phyloP scores from a whole-genome alignment of 331 rosid genomes.

The Dryas integrifolia region DNA sequence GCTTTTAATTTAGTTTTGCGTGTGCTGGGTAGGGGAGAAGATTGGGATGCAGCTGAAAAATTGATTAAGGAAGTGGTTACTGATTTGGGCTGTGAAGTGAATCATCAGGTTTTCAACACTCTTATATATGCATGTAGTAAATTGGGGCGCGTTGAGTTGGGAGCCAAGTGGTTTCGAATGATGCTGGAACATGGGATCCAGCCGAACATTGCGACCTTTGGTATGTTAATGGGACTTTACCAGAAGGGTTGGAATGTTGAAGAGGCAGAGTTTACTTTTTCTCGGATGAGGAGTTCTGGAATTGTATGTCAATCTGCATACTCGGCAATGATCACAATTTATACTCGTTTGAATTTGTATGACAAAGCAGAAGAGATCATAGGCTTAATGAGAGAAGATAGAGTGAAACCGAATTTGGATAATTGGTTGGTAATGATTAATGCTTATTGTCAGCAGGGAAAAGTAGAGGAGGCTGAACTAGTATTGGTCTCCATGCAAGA shows the following conservation, averaged over 20 bases:
- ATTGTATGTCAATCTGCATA: constrained; percentile 66
- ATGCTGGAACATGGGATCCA: constrained; percentile 53
- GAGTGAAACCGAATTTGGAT: constrained; percentile 49
- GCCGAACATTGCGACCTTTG: constrained; percentile 72
- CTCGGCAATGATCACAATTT: constrained; percentile 75
- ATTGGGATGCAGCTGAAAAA: constrained; percentile 66
- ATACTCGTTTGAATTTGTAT: constrained; percentile 54
- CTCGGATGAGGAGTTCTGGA: constrained; percentile 51
- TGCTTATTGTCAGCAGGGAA: constrained; percentile 80
- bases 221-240: constrained; percentile 76
- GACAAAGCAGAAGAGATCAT: constrained; percentile 64
- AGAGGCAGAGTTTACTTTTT: constrained; percentile 71
- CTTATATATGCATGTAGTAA: constrained; percentile 63
- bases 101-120: constrained; percentile 59
- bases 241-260: constrained; percentile 61
- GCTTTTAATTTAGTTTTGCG: constrained; percentile 57
- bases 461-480: constrained; percentile 60
- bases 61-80: constrained; percentile 44
- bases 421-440: constrained; percentile 74
- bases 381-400: constrained; percentile 48
- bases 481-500: constrained; percentile 49
- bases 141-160: constrained; percentile 37
- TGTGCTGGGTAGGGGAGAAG: constrained; percentile 45
- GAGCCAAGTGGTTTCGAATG: constrained; percentile 64
- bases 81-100: constrained; percentile 43